A percentile compares a stretch with the other conserved stretches of the same genome.
Conservation (phyloP, 2,329 filamentous ascomycete genomes). For the Ramularia endophylla region DNA sequence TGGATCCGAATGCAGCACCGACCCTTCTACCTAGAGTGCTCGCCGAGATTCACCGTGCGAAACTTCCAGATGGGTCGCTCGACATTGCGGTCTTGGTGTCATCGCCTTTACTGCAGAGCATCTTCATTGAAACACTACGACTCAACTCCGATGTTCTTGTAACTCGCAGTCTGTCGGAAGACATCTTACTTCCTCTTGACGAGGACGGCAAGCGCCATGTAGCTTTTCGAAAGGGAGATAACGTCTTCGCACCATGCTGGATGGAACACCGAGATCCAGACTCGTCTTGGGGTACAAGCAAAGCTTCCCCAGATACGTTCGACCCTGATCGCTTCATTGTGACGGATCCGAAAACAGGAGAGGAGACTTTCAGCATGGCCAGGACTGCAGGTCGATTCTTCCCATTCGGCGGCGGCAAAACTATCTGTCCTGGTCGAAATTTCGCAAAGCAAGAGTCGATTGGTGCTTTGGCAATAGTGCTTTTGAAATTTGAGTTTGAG, state of each 20-base stretch:
- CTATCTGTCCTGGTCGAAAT: slow-evolving; percentile 23
- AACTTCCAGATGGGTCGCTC: slow-evolving; percentile 21
- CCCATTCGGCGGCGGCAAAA: slow-evolving; percentile 29
- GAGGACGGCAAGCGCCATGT: slow-evolving; percentile 22
- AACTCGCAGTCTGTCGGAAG: slow-evolving; percentile 24
- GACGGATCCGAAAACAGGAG: slow-evolving; percentile 23
- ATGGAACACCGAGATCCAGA: slow-evolving; percentile 25
- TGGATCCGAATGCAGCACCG: slow-evolving; percentile 22
- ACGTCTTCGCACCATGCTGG: slow-evolving; percentile 28
- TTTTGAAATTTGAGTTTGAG: slow-evolving; percentile 25
- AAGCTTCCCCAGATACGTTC: slow-evolving; percentile 17
- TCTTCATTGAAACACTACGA: slow-evolving; percentile 31
- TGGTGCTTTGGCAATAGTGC: slow-evolving; percentile 22
- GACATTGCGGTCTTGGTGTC: slow-evolving; percentile 24
- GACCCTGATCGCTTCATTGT: slow-evolving; percentile 26
- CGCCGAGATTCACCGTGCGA: slow-evolving; percentile 21
- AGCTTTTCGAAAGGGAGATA: slow-evolving; percentile 21
- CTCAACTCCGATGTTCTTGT: slow-evolving; percentile 30
- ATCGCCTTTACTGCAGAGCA: slow-evolving; percentile 30
- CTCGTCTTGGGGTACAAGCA: slow-evolving; percentile 16
- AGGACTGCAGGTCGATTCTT: slow-evolving; percentile 27
- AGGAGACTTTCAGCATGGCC: slow-evolving; percentile 22
- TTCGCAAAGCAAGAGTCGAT: slow-evolving; percentile 29
- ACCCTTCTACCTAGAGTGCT: slow-evolving; percentile 24
- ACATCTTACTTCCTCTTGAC: slow-evolving; percentile 25